Conservation (phyloP, 306 rosid genomes). For the Rosa rugosa region DNA sequence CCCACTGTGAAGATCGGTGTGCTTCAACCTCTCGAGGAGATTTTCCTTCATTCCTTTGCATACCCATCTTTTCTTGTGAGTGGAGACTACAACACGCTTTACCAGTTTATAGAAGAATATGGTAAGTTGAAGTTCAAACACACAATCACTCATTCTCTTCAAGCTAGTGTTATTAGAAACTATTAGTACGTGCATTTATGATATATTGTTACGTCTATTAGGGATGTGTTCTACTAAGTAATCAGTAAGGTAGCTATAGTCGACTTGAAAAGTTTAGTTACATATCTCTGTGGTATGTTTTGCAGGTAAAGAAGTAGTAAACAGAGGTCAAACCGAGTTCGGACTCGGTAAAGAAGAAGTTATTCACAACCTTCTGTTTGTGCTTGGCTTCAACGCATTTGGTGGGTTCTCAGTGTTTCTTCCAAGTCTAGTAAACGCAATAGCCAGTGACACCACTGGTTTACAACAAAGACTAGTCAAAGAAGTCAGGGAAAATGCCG, state of each 20-base stretch:
- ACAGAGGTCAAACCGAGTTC: slow-evolving; percentile 52
- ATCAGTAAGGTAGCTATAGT: too few species aligned
- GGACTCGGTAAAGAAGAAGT: slow-evolving; percentile 61
- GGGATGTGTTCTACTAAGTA: too few species aligned
- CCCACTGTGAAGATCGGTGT: slow-evolving; percentile 62
- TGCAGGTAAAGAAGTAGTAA: slow-evolving; percentile 62
- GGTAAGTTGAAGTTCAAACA: slow-evolving; percentile 35
- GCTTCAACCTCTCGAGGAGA: slow-evolving; percentile 83
- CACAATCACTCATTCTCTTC: background rate
- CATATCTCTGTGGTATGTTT: background rate
- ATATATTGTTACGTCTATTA: too few species aligned
- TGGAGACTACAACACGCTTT: slow-evolving; percentile 60
- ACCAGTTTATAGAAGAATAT: slow-evolving; percentile 50
- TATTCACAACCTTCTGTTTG: slow-evolving; percentile 76
- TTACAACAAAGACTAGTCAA: slow-evolving; percentile 50
- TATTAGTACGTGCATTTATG: background rate
- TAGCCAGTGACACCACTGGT: slow-evolving; percentile 46
- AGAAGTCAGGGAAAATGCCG: slow-evolving; percentile 63
- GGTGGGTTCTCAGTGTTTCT: slow-evolving; percentile 85
- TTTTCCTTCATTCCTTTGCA: slow-evolving; percentile 77
- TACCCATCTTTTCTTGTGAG: slow-evolving; percentile 69
- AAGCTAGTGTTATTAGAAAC: background rate
- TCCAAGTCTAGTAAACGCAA: slow-evolving; percentile 43
- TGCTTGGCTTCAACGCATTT: slow-evolving; percentile 80
- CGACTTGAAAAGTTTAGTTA: too few species aligned